A percentile compares a stretch with the other conserved stretches of the same genome.
phyloP scores from a whole-genome alignment of 2,329 filamentous ascomycete species.

The Fonsecaea erecta region DNA sequence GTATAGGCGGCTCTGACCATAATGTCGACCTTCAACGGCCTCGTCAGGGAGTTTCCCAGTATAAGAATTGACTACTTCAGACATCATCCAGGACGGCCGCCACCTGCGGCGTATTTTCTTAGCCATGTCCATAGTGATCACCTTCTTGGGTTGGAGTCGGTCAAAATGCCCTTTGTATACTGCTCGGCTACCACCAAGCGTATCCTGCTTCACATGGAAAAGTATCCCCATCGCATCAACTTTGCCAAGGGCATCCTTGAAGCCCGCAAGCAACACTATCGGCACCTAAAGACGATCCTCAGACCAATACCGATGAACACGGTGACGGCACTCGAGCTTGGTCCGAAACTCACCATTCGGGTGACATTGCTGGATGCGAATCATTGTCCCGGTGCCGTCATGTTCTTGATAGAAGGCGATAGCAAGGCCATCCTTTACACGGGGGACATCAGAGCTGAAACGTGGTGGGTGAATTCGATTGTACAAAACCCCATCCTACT shows the following conservation, averaged over 20 bases:
- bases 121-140: conserved; percentile 95
- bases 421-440: conserved; percentile 81
- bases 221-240: conserved; percentile 79
- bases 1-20: not conserved
- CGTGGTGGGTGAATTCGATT: conserved; percentile 81
- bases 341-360: conserved; percentile 68
- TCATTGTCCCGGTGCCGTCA: conserved; percentile 85
- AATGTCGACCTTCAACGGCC: conserved; percentile 80
- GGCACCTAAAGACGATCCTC: conserved; percentile 72
- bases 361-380: conserved; percentile 91
- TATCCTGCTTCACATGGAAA: conserved; percentile 78
- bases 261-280: conserved; percentile 73
- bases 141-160: conserved; percentile 75
- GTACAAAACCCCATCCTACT: conserved; percentile 72
- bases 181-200: conserved; percentile 83
- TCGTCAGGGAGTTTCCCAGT: conserved; percentile 75
- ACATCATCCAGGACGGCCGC: conserved; percentile 54
- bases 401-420: conserved; percentile 84
- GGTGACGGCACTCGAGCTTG: conserved; percentile 75
- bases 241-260: conserved; percentile 79
- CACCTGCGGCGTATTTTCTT: conserved; percentile 82
- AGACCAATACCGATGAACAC: conserved; percentile 83
- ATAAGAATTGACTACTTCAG: conserved; percentile 87
- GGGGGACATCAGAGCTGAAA: conserved; percentile 81
- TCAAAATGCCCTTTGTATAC: conserved; percentile 83